Base-by-base conservation (phyloP, 2,329 filamentous ascomycete genomes). In the Rhinocladiella mackenziei region DNA sequence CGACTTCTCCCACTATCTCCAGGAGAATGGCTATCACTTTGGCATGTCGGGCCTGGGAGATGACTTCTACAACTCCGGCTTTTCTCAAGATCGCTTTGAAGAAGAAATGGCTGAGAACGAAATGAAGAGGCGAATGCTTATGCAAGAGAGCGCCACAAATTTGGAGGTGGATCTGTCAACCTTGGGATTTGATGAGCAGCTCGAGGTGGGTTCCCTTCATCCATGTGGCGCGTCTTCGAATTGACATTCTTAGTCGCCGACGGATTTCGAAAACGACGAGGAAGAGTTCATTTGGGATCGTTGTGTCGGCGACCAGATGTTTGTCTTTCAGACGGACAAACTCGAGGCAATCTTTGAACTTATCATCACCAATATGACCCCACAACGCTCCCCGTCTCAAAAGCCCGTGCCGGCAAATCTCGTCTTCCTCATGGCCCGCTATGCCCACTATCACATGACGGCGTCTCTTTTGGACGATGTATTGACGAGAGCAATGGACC, bases 271-370 rank as follows among this genome's bases (percentile, higher is more conserved):
- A 10, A 77, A 89, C 14, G 85, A 88, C 56, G 80, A 83, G 44
- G 89, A 94, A 60, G 92, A 97, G 53, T 98, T 98, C 59, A 84
- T 96, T 49, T 98, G 92, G 92, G 85, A 85, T 53, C 78, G 86
- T 57, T 98, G 92, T 65, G 73, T 95, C 36, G 88, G 96, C 62
- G 92, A 98, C 63, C 92, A 98, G 64, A 98, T 98, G 92, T 98
- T 98, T 63, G 92, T 98, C 26, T 98, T 98, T 63, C 92, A 98
- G 64, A 91, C 97, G 56, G 84, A 80, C 62, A 91, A 98, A 61
- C 76, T 98, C 39, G 85, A 91, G 46, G 82, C 84, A 46, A 96
- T 98, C 59, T 76, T 98, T 55, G 86, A 95, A 62, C 92, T 97
- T 43, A 82, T 97, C 62, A 94, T 98, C 61, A 97, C 91, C 50